Percentiles rank a stretch among this genome's conserved stretches.
Evolutionary conservation across 257 asterid species (phyloP).

Genomic region (Rhazya stricta): DNA sequence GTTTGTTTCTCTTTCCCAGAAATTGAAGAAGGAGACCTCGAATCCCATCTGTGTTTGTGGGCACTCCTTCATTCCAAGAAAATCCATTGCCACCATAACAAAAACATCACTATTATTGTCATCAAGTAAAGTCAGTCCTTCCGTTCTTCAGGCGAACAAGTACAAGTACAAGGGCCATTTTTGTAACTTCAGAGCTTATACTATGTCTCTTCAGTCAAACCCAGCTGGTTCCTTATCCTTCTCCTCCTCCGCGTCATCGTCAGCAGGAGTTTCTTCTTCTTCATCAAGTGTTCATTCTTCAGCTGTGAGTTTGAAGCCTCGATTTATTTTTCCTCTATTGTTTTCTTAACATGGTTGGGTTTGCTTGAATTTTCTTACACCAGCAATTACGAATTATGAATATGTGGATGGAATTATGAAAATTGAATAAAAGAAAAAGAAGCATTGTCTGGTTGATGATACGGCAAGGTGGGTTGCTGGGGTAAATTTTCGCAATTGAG

Average conservation of each 20-base stretch:
- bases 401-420: background rate
- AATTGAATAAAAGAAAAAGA: background rate
- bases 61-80: slow-evolving; percentile 45
- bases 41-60: slow-evolving; percentile 26
- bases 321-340: background rate
- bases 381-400: background rate
- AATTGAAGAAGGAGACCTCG: slow-evolving; percentile 46
- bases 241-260: slow-evolving; percentile 27
- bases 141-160: slow-evolving; percentile 14
- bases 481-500: background rate
- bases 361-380: background rate
- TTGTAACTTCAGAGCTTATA: slow-evolving; percentile 31
- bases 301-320: slow-evolving; percentile 41
- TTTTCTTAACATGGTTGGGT: background rate
- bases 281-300: slow-evolving; percentile 46
- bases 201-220: slow-evolving; percentile 53
- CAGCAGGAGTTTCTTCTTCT: slow-evolving; percentile 16
- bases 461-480: too few relatives aligned
- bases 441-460: background rate
- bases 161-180: slow-evolving; percentile 28
- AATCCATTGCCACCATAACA: slow-evolving; percentile 29
- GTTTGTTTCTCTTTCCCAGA: slow-evolving; percentile 37
- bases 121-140: slow-evolving; percentile 12
- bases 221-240: slow-evolving; percentile 30
- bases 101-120: slow-evolving; percentile 8